Evolutionary conservation across 2,329 filamentous ascomycete species (phyloP).

Genomic region (Colletotrichum horii): DNA sequence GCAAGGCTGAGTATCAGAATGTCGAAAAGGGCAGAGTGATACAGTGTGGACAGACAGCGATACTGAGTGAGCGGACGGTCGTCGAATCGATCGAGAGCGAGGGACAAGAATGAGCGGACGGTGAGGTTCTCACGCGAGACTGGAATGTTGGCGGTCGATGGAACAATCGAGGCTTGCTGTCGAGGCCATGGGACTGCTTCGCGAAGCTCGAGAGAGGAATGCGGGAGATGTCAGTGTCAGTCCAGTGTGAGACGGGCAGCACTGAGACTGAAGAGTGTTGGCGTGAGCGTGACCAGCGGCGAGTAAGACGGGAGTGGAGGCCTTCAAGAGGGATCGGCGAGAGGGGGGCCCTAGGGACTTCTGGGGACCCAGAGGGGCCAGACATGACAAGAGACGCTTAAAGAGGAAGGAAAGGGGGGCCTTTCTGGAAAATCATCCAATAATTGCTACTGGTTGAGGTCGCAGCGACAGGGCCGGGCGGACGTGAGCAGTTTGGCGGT

Average conservation of each 20-base stretch:
- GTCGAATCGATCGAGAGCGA: neutral
- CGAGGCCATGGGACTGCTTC: conserved; percentile 13
- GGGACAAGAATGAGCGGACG: neutral
- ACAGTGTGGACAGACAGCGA: neutral
- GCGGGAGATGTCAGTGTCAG: neutral
- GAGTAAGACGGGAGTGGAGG: conserved; percentile 14
- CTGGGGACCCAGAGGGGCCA: neutral
- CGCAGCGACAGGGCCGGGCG: neutral
- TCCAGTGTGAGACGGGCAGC: neutral
- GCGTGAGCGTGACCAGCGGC: neutral
- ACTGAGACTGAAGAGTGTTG: neutral
- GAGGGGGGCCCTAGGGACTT: neutral
- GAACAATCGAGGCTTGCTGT: neutral
- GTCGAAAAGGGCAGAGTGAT: conserved; percentile 9
- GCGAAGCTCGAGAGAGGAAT: conserved; percentile 7
- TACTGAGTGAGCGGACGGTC: neutral
- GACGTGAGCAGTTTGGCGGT: conserved; percentile 12
- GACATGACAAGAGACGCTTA: neutral
- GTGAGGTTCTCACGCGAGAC: neutral
- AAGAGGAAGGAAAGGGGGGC: neutral
- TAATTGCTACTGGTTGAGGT: neutral
- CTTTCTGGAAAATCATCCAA: neutral
- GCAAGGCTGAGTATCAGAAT: conserved; percentile 20
- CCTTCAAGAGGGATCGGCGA: conserved; percentile 18
- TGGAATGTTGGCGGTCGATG: neutral